phyloP scores from a whole-genome alignment of 805 yeast genomes.

The Starmera pachycereana region DNA sequence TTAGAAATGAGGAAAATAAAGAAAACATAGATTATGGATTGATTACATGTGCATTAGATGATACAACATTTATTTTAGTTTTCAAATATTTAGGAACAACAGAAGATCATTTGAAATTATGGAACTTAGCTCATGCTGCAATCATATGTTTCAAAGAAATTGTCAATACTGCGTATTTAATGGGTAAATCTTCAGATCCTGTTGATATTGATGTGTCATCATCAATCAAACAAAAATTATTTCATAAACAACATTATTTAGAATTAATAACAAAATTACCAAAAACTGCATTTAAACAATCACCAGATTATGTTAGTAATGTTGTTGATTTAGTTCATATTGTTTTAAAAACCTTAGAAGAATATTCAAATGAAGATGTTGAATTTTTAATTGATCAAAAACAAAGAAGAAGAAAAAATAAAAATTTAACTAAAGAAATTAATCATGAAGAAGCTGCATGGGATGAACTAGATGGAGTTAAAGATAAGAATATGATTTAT shows the following conservation, averaged over 20 bases:
- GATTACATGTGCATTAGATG: constrained; percentile 48
- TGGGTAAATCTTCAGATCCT: constrained; percentile 29
- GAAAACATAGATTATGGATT: constrained; percentile 29
- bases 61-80: constrained; percentile 47
- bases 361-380: constrained; percentile 47
- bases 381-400: constrained; percentile 36
- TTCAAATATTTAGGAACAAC: constrained; percentile 26
- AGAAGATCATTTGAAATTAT: constrained; percentile 27
- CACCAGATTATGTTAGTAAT: constrained; percentile 50
- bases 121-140: constrained; percentile 59
- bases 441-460: constrained; percentile 22
- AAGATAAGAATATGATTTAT: constrained; percentile 20
- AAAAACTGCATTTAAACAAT: constrained; percentile 48
- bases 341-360: constrained; percentile 57
- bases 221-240: constrained; percentile 56
- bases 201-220: constrained; percentile 44
- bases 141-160: constrained; percentile 60
- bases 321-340: constrained; percentile 57
- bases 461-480: constrained; percentile 24
- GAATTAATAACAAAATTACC: constrained; percentile 50
- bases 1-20: constrained; percentile 17
- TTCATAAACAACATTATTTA: constrained; percentile 52
- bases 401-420: constrained; percentile 23
- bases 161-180: constrained; percentile 31
- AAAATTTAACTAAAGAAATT: constrained; percentile 9